Percentiles rank a stretch among this genome's conserved stretches.
phyloP scores from a whole-genome alignment of 192 early-diverging fungal species.

The Spizellomyces punctatus region DNA sequence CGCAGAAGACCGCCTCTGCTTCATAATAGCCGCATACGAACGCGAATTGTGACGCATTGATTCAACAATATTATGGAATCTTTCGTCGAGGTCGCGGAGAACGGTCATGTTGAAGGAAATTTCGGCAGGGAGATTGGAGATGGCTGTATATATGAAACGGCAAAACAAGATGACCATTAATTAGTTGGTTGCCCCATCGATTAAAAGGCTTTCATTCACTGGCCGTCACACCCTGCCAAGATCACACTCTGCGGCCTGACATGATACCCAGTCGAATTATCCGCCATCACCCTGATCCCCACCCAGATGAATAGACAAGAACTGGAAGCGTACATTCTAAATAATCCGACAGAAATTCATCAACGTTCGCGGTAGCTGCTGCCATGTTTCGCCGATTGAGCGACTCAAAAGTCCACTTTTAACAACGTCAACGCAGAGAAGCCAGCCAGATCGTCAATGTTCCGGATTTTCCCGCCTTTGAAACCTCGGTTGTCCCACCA shows the following conservation, averaged over 20 bases:
- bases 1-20: neutral
- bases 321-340: constrained; percentile 23
- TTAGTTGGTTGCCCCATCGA: too few relatives aligned
- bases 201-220: too few relatives aligned
- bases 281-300: too few relatives aligned
- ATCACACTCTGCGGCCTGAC: too few relatives aligned
- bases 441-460: too few relatives aligned
- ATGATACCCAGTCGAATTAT: neutral
- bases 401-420: too few relatives aligned
- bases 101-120: constrained; percentile 30
- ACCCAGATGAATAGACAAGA: neutral
- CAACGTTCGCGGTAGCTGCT: neutral
- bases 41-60: constrained; percentile 29
- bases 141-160: neutral
- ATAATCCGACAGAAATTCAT: constrained; percentile 32
- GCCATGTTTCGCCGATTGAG: neutral
- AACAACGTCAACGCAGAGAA: too few relatives aligned
- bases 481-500: too few relatives aligned
- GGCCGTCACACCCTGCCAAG: too few relatives aligned
- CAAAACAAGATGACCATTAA: too few relatives aligned
- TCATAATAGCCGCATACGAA: constrained; percentile 34
- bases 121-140: constrained; percentile 30
- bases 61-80: constrained; percentile 22
- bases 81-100: constrained; percentile 25
- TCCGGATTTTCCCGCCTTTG: too few relatives aligned